Evolutionary conservation across 202 grass and related monocot species (phyloP), one percentile per base, ranked within the genome.

Genomic region (Panicum hallii): DNA sequence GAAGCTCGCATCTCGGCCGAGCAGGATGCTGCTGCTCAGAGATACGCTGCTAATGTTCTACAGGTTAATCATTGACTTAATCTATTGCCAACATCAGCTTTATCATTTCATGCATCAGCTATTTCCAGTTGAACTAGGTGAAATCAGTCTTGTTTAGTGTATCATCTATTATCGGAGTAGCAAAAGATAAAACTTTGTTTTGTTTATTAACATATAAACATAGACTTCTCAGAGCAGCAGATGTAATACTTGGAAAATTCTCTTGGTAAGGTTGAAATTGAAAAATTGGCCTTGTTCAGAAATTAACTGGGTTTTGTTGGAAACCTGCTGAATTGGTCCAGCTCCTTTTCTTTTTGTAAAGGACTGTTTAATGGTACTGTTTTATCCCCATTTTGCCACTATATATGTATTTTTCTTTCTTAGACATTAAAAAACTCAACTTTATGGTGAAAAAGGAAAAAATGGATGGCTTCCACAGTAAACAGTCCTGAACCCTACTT

Each of bases 1-100:
- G 97, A 99, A 91, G 93, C 93, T 77, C 97, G 93, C 57, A 91
- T 94, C 38, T 97, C 87, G 75, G 93, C 97, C 32, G 97, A 99
- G 80, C 97, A 99, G 88, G 97, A 97, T 89, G 91, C 93, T 76
- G 90, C 87, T 67, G 91, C 93, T 85, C 97, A 99, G 82, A 91
- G 88, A 92, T 95, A 97, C 1, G 91, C 90, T 78, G 86, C 78
- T 57, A 91, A 97, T 88, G 84, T 94, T 57, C 87, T 99, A 65
- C 91, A 99, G 97, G 97, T 99, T 89, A 79, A 81, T 93, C 75
- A 69, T 56, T 41, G 78, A 19, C 71, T 83, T 67, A 45, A 62
- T 87, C 43, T 66, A 53, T 54, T 79, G 45, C 79, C 16, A 28
- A 77, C 40, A 79, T 34, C 44, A 56, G 44, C 23, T 75, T 72